Conservation (phyloP, 495 filamentous ascomycete species). For the Neurospora sp. region DNA sequence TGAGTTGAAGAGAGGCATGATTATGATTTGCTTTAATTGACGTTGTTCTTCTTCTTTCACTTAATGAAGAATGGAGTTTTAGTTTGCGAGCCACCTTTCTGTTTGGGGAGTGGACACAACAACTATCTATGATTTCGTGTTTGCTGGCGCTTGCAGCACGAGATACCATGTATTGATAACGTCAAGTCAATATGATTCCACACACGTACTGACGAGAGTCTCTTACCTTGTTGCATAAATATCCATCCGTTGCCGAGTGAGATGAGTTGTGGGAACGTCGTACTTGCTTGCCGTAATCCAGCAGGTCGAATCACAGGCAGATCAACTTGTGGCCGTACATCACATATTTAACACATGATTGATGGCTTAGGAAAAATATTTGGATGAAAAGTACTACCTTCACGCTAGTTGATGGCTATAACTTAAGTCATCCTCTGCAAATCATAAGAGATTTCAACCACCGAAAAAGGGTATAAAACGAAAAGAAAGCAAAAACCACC, state of each 20-base stretch:
- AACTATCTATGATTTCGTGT: not conserved
- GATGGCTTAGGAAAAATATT: not conserved
- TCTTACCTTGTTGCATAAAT: not conserved
- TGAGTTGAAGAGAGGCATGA: not conserved
- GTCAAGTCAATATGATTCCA: not conserved
- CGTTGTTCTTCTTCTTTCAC: not conserved
- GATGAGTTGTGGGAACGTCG: not conserved
- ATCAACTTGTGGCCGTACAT: not conserved
- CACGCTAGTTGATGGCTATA: not conserved
- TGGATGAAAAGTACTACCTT: not conserved
- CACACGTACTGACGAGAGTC: not conserved
- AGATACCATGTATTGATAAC: not conserved
- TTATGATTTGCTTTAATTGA: not conserved
- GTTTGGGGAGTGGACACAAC: not conserved
- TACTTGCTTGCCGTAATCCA: not conserved
- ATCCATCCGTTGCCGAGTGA: not conserved
- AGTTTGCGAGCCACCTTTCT: not conserved
- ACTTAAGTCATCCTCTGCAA: not conserved
- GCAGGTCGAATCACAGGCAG: not conserved
- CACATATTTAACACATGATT: not conserved
- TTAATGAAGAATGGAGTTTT: not conserved
- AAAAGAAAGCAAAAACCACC: not conserved
- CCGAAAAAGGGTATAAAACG: not conserved
- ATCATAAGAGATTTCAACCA: not conserved
- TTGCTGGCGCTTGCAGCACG: not conserved